phyloP scores from a whole-genome alignment of 1,284 basidiomycete genomes.

The Ceratobasidium sp. region DNA sequence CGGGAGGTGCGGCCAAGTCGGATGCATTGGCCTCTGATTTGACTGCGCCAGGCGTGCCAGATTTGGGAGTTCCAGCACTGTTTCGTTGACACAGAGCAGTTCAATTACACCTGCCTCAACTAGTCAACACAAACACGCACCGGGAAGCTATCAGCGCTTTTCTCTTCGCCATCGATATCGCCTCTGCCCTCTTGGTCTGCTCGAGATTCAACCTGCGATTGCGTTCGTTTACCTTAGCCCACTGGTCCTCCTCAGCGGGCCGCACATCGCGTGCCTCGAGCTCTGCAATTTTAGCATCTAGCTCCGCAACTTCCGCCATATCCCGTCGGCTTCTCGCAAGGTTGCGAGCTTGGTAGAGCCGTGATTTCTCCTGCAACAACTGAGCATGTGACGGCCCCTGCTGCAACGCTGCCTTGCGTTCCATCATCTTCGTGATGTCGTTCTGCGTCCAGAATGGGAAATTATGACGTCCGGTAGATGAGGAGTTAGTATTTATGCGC shows the following conservation, averaged over 20 bases:
- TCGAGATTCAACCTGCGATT: conserved; percentile 86
- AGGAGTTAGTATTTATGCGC: conserved; percentile 44
- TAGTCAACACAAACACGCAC: conserved; percentile 2
- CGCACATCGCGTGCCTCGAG: conserved; percentile 53
- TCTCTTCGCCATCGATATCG: conserved; percentile 72
- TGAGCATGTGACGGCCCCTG: conserved; percentile 57
- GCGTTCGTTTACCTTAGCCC: conserved; percentile 86
- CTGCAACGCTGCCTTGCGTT: conserved; percentile 68
- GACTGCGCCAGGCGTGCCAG: conserved; percentile 1
- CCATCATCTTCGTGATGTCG: conserved; percentile 77
- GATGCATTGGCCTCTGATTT: background rate
- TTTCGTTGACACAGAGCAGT: background rate
- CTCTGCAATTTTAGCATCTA: conserved; percentile 71
- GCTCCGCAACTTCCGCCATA: conserved; percentile 63
- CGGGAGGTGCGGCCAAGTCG: conserved; percentile 22
- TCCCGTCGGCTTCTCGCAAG: conserved; percentile 79
- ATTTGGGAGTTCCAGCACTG: conserved; percentile 16
- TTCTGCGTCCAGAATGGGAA: conserved; percentile 54
- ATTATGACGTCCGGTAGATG: conserved; percentile 3
- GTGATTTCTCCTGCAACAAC: conserved; percentile 67
- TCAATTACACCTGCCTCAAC: background rate
- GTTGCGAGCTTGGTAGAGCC: conserved; percentile 71
- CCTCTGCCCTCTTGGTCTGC: conserved; percentile 78
- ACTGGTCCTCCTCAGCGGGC: conserved; percentile 63
- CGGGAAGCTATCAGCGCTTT: conserved; percentile 53